Percentiles rank a stretch among this genome's conserved stretches.
Conservation (phyloP, 2,329 filamentous ascomycete species). For the Sphaerulina vaccinii region DNA sequence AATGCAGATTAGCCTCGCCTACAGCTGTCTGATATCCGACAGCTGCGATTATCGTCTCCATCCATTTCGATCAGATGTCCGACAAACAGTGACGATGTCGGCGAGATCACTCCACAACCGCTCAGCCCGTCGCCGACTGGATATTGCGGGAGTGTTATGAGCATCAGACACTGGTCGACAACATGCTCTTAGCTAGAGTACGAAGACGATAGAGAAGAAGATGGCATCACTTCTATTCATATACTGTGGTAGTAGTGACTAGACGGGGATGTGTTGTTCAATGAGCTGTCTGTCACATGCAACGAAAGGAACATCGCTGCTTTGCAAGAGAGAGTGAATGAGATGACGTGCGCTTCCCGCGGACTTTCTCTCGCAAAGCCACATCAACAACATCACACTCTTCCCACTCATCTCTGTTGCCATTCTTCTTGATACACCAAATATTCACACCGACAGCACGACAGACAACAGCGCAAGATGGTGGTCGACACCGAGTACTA, state of each 20-base stretch:
- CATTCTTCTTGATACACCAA: too few relatives aligned
- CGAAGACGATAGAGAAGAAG: too few relatives aligned
- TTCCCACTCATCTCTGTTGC: background rate
- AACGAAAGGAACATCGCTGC: background rate
- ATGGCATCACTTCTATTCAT: background rate
- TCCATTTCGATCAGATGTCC: too few relatives aligned
- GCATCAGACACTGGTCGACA: too few relatives aligned
- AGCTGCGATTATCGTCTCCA: too few relatives aligned
- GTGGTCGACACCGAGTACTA: conserved; percentile 95
- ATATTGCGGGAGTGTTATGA: background rate
- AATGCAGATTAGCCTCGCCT: conserved; percentile 3
- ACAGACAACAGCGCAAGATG: conserved; percentile 54
- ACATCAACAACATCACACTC: background rate
- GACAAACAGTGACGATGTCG: conserved; percentile 8
- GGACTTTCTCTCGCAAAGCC: background rate
- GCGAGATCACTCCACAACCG: background rate
- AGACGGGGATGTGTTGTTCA: too few relatives aligned
- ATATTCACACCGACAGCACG: background rate
- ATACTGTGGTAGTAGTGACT: background rate
- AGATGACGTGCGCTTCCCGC: too few relatives aligned
- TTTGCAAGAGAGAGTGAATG: too few relatives aligned
- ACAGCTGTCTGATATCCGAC: too few relatives aligned
- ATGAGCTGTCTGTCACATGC: background rate
- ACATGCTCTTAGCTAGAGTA: too few relatives aligned
- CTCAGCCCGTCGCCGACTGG: background rate